Evolutionary conservation across 495 filamentous ascomycete species (phyloP), one percentile per base, ranked within the genome.

Genomic region (Xylaria grammica): DNA sequence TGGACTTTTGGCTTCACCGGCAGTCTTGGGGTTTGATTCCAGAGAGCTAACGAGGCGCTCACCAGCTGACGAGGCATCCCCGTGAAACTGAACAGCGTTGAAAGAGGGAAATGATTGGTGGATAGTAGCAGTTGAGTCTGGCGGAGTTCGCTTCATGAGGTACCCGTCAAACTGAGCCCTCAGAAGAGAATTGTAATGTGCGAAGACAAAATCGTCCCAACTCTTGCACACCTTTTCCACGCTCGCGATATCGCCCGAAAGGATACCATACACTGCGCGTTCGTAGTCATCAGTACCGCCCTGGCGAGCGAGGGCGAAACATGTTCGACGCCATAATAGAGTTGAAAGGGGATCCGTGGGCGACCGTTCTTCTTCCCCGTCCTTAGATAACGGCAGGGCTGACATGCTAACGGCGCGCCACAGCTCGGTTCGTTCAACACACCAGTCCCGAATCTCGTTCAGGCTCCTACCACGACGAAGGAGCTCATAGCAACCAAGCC

Each of bases 171-270:
- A 91, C 64, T 88, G 84, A 0, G 82, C 81, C 46, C 92, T 80
- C 17, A 99, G 80, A 29, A 94, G 77, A 9, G 90, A 85, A 69
- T 96, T 97, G 81, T 94, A 95, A 70, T 92, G 87, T 8, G 89
- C 90, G 70, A 94, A 98, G n/a, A 97, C 84, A 65, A 89, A 86
- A 74, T 99, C 95, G 65, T 98, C 92, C 89, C 91, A 96, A 40
- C 85, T 86, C 45, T 83, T 81, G 75, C 92, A 95, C 15, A 94
- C 86, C 65, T 85, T 85, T 69, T 90, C 83, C 11, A 93, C 91
- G 45, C 89, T 88, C 38, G 86, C 79, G 7, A 92, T 80, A 70
- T 97, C 90, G 44, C 96, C 96, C 45, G 90, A 89, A 52, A 99
- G 84, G 22, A 96, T 80, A 22, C 90, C 93, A 69, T 96, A 97